Conservation (phyloP, 306 rosid genomes). For the Quercus agrifolia region DNA sequence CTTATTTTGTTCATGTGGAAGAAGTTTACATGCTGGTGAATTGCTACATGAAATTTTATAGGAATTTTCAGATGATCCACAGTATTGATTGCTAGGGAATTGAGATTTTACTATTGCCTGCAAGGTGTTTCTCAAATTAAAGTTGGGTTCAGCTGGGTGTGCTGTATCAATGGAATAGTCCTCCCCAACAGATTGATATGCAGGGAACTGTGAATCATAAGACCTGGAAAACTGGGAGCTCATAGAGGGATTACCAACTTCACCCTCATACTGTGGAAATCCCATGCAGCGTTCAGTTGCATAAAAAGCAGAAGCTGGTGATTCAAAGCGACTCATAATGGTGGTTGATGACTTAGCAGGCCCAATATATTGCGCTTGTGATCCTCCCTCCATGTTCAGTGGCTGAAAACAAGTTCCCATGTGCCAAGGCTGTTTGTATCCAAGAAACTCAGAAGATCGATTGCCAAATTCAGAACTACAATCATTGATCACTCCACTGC, state of each 20-base stretch:
- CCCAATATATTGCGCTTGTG: conserved; percentile 31
- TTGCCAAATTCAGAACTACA: conserved; percentile 26
- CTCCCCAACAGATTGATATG: conserved; percentile 40
- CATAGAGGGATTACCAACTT: conserved; percentile 26
- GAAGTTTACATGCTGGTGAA: conserved; percentile 23
- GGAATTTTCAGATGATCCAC: conserved; percentile 26
- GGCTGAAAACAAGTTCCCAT: conserved; percentile 44
- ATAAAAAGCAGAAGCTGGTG: conserved; percentile 64
- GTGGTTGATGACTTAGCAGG: conserved; percentile 33
- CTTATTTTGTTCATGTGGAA: conserved; percentile 35
- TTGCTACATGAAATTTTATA: conserved; percentile 22
- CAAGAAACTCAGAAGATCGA: conserved; percentile 36
- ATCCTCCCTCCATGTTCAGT: conserved; percentile 29
- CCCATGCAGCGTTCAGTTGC: conserved; percentile 78
- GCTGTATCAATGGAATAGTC: conserved; percentile 33
- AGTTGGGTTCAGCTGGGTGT: conserved; percentile 31
- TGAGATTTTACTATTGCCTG: conserved; percentile 51
- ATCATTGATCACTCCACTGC: conserved; percentile 38
- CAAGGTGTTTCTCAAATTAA: conserved; percentile 48
- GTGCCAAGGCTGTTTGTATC: conserved; percentile 40
- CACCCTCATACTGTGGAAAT: conserved; percentile 50
- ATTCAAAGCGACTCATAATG: conserved; percentile 57
- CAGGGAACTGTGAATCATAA: conserved; percentile 41
- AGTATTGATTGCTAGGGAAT: conserved; percentile 16
- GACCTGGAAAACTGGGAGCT: conserved; percentile 26